These are phyloP conservation scores for Arthroderma sp. DNA, from an alignment of 2,329 filamentous ascomycete species.

Conservation along the genomic window DNA sequence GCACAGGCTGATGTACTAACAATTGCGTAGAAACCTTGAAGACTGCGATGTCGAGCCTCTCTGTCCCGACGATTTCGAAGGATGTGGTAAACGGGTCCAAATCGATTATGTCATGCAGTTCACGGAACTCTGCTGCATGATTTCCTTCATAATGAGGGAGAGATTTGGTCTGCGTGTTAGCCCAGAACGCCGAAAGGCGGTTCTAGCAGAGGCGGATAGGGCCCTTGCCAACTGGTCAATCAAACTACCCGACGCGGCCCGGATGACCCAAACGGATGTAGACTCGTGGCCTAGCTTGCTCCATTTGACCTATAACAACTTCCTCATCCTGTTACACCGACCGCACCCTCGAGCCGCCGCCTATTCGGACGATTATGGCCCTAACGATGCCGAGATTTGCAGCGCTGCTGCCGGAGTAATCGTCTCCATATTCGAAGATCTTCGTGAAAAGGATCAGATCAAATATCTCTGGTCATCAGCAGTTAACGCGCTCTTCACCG, in stretches of 20 bases:
- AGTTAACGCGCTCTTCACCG: conserved; percentile 33
- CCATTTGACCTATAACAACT: conserved; percentile 34
- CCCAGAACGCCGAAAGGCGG: conserved; percentile 28
- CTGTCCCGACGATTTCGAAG: conserved; percentile 34
- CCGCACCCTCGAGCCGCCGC: conserved; percentile 31
- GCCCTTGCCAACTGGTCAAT: conserved; percentile 31
- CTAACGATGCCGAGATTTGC: conserved; percentile 34
- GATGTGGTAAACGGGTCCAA: conserved; percentile 32
- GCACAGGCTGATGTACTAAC: not conserved
- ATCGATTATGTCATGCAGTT: conserved; percentile 36
- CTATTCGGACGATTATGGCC: conserved; percentile 32
- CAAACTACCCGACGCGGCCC: conserved; percentile 27
- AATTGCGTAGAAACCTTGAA: conserved; percentile 29
- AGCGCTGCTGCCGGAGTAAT: conserved; percentile 33
- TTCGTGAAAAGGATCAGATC: conserved; percentile 28
- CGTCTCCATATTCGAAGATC: conserved; percentile 32
- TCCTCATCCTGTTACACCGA: conserved; percentile 33
- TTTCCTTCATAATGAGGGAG: conserved; percentile 33
- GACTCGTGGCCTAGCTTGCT: conserved; percentile 33
- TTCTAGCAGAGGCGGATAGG: conserved; percentile 29
- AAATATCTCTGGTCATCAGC: conserved; percentile 33
- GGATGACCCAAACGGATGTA: conserved; percentile 29
- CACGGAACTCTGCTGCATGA: conserved; percentile 38
- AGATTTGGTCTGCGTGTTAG: conserved; percentile 29
- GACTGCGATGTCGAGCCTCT: conserved; percentile 39